Evolutionary conservation across 176 grass and related monocot species (phyloP).

Genomic region (Eremochloa ophiuroides): DNA sequence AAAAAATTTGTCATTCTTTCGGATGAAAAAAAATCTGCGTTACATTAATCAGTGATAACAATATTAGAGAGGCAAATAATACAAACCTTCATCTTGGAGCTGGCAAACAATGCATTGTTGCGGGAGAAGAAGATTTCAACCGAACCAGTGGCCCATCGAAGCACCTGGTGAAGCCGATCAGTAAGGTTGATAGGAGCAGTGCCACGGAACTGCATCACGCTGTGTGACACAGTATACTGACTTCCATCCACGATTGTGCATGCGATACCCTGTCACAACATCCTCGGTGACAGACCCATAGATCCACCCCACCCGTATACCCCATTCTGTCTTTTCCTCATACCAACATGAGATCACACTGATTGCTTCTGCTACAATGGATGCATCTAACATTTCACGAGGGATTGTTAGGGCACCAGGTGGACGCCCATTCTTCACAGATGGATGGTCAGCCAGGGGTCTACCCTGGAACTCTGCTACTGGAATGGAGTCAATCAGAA

Average conservation of each 20-base stretch:
- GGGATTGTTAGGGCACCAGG: slow-evolving; percentile 83
- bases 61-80: slow-evolving; percentile 5
- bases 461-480: slow-evolving; percentile 94
- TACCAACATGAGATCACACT: slow-evolving; percentile 98
- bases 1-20: slow-evolving; percentile 17
- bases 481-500: slow-evolving; percentile 89
- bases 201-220: slow-evolving; percentile 85
- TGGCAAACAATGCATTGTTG: slow-evolving; percentile 84
- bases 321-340: slow-evolving; percentile 99
- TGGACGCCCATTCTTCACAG: slow-evolving; percentile 84
- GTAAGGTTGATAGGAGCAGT: slow-evolving; percentile 96
- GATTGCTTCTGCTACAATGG: slow-evolving; percentile 88
- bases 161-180: slow-evolving; percentile 93
- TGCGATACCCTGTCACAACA: slow-evolving; percentile 95
- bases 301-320: slow-evolving; percentile 85
- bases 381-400: slow-evolving; percentile 78
- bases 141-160: slow-evolving; percentile 92
- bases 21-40: slow-evolving; percentile 4
- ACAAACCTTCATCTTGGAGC: slow-evolving; percentile 81
- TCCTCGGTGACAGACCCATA: slow-evolving; percentile 96
- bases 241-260: slow-evolving; percentile 98
- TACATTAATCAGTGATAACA: background rate
- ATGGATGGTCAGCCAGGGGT: slow-evolving; percentile 88
- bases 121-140: slow-evolving; percentile 99
- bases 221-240: slow-evolving; percentile 96